These are phyloP conservation scores for Porcisia deanei DNA, from an alignment of 208 protist genomes.

Conservation along the genomic window DNA sequence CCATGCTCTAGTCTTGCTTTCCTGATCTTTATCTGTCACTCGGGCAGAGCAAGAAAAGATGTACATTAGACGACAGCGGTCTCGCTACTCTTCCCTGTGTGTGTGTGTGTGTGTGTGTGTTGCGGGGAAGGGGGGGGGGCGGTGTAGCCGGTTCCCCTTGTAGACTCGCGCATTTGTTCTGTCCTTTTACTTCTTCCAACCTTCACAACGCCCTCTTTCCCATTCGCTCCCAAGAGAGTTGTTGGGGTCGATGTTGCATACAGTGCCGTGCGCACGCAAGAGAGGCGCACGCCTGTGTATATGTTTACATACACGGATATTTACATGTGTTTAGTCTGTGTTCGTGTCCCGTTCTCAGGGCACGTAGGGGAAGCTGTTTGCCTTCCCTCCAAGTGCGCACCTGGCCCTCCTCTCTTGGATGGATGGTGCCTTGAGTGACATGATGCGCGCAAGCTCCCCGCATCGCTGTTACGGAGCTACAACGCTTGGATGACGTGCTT, in stretches of 20 bases:
- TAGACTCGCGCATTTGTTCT: neutral
- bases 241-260: neutral
- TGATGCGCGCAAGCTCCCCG: neutral
- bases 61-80: slow-evolving; percentile 1
- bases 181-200: neutral
- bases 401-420: neutral
- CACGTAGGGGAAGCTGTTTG: no score
- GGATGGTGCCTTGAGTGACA: neutral
- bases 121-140: no score
- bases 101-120: neutral
- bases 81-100: neutral
- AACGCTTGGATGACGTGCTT: neutral
- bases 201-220: neutral
- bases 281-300: neutral
- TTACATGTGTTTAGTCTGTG: neutral
- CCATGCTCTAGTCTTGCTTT: neutral
- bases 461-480: neutral
- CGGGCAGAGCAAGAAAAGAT: neutral
- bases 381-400: no score
- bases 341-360: no score
- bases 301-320: neutral
- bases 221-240: neutral
- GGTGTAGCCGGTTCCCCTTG: neutral
- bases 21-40: neutral
- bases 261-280: neutral